A percentile compares a stretch with the other conserved stretches of the same genome.
Evolutionary conservation across 2,329 filamentous ascomycete species (phyloP).

Genomic region (Epichloe bromicola): DNA sequence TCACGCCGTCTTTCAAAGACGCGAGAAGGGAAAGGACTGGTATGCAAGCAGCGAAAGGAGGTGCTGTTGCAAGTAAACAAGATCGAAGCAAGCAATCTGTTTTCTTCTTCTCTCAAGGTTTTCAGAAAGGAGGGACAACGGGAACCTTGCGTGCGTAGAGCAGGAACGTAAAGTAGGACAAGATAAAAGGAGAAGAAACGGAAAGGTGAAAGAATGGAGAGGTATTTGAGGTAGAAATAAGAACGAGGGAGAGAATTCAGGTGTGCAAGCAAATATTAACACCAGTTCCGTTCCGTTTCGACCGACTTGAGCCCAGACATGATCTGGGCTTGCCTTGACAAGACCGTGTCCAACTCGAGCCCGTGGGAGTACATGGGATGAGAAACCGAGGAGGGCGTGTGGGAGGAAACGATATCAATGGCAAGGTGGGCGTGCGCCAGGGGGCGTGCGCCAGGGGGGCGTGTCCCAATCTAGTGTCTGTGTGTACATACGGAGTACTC

Average conservation of each 20-base stretch:
- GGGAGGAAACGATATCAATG: background rate
- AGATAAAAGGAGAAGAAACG: conserved; percentile 4
- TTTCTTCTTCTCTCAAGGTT: background rate
- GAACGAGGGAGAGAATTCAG: background rate
- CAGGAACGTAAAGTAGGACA: conserved; percentile 10
- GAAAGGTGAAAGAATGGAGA: conserved; percentile 3
- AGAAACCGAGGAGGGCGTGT: background rate
- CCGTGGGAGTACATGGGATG: background rate
- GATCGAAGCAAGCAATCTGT: conserved; percentile 10
- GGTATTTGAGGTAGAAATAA: conserved; percentile 1
- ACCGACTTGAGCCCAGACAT: too few species aligned
- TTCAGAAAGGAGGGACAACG: conserved; percentile 13
- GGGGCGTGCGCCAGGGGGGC: background rate
- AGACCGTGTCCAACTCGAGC: background rate
- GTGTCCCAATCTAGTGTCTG: background rate
- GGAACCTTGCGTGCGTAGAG: conserved; percentile 5
- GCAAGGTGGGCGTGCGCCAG: background rate
- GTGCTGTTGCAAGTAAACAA: conserved; percentile 7
- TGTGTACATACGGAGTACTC: background rate
- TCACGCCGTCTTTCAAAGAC: conserved; percentile 40
- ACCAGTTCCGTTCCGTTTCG: background rate
- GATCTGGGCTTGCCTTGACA: too few species aligned
- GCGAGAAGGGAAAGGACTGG: conserved; percentile 18
- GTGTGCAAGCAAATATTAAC: background rate
- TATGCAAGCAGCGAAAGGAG: conserved; percentile 21